A percentile compares a stretch with the other conserved stretches of the same genome.
phyloP scores from a whole-genome alignment of 768 basidiomycete species.

The Lactarius indigo region DNA sequence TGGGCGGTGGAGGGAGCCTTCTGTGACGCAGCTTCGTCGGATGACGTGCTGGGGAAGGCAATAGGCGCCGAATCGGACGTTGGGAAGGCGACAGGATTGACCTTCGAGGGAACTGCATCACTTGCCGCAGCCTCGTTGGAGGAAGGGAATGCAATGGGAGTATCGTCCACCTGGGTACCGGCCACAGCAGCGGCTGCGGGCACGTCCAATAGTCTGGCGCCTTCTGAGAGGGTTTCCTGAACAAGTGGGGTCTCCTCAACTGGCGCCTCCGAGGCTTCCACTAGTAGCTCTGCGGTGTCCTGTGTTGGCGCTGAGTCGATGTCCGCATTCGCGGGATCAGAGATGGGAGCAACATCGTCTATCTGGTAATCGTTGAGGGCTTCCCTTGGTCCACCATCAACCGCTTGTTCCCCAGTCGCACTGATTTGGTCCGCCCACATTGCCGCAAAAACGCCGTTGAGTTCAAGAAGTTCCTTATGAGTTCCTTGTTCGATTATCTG shows the following conservation, averaged over 20 bases:
- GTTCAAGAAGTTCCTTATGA: constrained; percentile 72
- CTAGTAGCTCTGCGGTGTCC: constrained; percentile 17
- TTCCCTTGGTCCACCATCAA: constrained; percentile 38
- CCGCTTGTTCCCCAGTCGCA: constrained; percentile 51
- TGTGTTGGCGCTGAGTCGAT: constrained; percentile 20
- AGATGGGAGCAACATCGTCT: constrained; percentile 30
- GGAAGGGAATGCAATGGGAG: constrained; percentile 35
- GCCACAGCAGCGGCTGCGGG: constrained; percentile 28
- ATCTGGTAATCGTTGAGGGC: constrained; percentile 46
- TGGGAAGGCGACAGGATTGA: constrained; percentile 36
- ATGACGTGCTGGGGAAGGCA: constrained; percentile 32
- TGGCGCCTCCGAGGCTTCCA: constrained; percentile 20
- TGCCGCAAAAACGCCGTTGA: constrained; percentile 68
- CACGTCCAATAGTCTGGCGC: neutral
- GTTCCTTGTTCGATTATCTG: constrained; percentile 79
- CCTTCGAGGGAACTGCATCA: constrained; percentile 21
- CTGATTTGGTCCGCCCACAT: constrained; percentile 90
- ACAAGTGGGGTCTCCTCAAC: constrained; percentile 22
- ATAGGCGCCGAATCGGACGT: constrained; percentile 31
- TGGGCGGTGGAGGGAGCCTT: constrained; percentile 32
- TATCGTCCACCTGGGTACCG: constrained; percentile 29
- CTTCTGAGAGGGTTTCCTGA: constrained; percentile 13
- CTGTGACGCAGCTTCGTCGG: constrained; percentile 33
- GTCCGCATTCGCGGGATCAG: constrained; percentile 10
- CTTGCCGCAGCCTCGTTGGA: constrained; percentile 33